These are phyloP conservation scores for Ogataea hybrid DNA, from an alignment of 1,139 yeast species.

Conservation along the genomic window DNA sequence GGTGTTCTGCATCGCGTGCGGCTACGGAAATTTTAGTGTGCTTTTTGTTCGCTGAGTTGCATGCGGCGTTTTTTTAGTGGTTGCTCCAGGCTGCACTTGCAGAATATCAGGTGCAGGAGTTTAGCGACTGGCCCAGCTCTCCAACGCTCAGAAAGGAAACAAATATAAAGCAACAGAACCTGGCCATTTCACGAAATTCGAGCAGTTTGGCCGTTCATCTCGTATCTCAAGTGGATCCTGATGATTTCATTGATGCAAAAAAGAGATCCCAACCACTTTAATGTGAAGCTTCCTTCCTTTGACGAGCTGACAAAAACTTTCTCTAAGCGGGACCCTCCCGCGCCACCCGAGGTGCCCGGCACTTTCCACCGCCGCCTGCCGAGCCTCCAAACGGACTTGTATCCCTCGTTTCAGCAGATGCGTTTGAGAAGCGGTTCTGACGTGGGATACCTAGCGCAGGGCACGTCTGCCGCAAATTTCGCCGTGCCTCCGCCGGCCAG, in stretches of 20 bases:
- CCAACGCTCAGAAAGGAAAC: slow-evolving; percentile 4
- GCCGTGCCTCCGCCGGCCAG: background rate
- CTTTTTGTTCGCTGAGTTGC: background rate
- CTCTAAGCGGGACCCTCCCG: slow-evolving; percentile 4
- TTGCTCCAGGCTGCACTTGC: slow-evolving; percentile 1
- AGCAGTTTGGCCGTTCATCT: slow-evolving; percentile 3
- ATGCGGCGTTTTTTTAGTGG: background rate
- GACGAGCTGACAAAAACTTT: slow-evolving; percentile 19
- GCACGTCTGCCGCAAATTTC: background rate
- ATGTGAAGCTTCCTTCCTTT: slow-evolving; percentile 19
- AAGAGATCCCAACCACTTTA: slow-evolving; percentile 7
- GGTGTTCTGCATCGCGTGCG: background rate
- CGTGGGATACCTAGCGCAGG: background rate
- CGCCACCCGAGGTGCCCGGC: background rate
- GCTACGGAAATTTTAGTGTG: slow-evolving; percentile 1
- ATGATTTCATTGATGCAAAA: slow-evolving; percentile 15
- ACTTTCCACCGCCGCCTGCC: slow-evolving; percentile 4
- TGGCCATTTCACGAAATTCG: background rate
- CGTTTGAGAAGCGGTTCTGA: slow-evolving; percentile 4
- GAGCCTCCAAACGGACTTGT: slow-evolving; percentile 1
- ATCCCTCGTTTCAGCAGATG: slow-evolving; percentile 7
- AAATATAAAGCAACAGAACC: slow-evolving; percentile 7
- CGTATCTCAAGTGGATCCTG: background rate
- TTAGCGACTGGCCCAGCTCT: background rate
- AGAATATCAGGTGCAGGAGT: slow-evolving; percentile 1